Percentiles rank a stretch among this genome's conserved stretches.
These are phyloP conservation scores for Sphagnum fallax DNA, from an alignment of 228 moss, liverwort and hornwort genomes.

Conservation along the genomic window DNA sequence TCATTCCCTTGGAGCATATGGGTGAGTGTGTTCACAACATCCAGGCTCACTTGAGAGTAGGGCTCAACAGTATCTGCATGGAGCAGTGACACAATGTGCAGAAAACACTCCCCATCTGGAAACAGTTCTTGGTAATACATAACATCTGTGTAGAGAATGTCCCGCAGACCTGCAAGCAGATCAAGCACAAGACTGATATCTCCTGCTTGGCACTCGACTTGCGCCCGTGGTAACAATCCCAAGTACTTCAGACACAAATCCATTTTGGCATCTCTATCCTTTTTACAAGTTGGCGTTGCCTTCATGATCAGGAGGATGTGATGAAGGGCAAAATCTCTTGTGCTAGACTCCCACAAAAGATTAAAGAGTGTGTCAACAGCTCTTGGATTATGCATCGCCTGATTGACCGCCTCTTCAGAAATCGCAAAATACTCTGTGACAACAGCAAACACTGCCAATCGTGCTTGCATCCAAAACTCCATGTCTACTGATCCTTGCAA, in stretches of 20 bases:
- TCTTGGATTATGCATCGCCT: constrained; percentile 24
- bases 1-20: constrained; percentile 37
- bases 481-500: constrained; percentile 8
- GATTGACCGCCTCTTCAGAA: constrained; percentile 22
- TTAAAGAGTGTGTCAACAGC: constrained; percentile 24
- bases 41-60: constrained; percentile 29
- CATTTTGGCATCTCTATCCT: constrained; percentile 31
- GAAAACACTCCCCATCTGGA: constrained; percentile 35
- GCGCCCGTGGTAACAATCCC: constrained; percentile 27
- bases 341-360: constrained; percentile 22
- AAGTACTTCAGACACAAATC: constrained; percentile 31
- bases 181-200: constrained; percentile 24
- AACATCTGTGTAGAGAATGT: constrained; percentile 8
- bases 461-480: constrained; percentile 26
- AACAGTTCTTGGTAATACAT: constrained; percentile 35
- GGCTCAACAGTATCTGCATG: constrained; percentile 29
- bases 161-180: constrained; percentile 29
- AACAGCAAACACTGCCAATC: constrained; percentile 25
- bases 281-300: constrained; percentile 25
- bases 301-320: constrained; percentile 37
- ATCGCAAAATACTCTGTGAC: constrained; percentile 23
- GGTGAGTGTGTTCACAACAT: constrained; percentile 38
- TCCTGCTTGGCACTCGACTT: constrained; percentile 23
- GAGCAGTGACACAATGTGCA: constrained; percentile 38
- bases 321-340: constrained; percentile 26